Base-by-base conservation (phyloP, 208 protist species). In the Trypanosoma rangeli region DNA sequence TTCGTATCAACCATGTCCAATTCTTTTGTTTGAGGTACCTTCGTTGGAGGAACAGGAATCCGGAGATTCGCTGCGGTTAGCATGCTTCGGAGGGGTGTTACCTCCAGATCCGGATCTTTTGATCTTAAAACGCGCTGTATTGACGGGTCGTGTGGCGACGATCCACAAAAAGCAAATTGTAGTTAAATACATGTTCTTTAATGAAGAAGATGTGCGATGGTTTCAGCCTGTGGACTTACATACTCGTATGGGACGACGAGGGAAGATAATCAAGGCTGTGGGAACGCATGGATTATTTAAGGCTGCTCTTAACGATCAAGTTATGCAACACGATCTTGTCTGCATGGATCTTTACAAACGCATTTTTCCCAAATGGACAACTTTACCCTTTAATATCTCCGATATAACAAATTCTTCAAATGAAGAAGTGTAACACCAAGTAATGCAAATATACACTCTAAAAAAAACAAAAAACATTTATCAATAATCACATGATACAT, bases 301-400 rank as follows among this genome's bases (percentile, higher is more conserved):
- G 83, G 97, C 93, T 44, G 68, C 86, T 10, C 95, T 99, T 59
- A 98, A 98, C 69, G 93, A 94, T 69, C 87, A 92, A 50, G 74
- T 99, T 29, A 86, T 91, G 85, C 88, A 94, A 78, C 86, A 98
- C 67, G 98, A 99, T 85, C 94, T 98, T 37, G 85, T 99, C 33
- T 99, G 97, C 77, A 98, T 99, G 96, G 95, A 90, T 71, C 81
- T 99, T 16, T 99, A 98, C 84, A 99, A 99, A 80, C 89, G 98
- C 46, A 94, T 98, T 15, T 99, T 94, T 72, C 98, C 98, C 0
- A 93, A 93, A 70, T 96, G 90, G 88, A 94, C 87, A 31, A 96
- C 90, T 0, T 80, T 94, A 15, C 79, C 90, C 29, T 96, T 93
- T 64, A 87, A 73, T 57, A 77, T 88, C 13, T 78, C 74, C n/a